These are phyloP conservation scores for Coniophora puteana DNA, from an alignment of 1,284 basidiomycete genomes.

Conservation along the genomic window DNA sequence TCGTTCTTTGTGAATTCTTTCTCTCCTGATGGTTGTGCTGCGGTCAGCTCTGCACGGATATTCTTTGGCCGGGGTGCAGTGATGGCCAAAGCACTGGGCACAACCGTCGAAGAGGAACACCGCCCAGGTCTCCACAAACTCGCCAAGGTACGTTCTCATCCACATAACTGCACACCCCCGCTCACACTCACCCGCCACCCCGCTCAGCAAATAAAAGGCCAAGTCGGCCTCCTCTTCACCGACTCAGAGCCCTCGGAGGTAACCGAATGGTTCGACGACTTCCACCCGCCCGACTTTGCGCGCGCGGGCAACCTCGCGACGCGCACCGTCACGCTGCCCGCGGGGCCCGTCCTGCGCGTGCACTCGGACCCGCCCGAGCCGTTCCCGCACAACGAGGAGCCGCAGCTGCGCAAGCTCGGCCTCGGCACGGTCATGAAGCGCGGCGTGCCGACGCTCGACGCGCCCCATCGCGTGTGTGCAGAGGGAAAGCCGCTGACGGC, in stretches of 20 bases:
- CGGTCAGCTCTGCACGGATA: constrained; percentile 75
- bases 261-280: constrained; percentile 92
- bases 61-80: constrained; percentile 93
- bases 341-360: constrained; percentile 67
- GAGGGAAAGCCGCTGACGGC: constrained; percentile 76
- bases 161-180: constrained; percentile 2
- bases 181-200: constrained; percentile 8
- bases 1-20: constrained; percentile 7
- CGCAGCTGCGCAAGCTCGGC: constrained; percentile 90
- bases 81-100: constrained; percentile 95
- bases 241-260: constrained; percentile 87
- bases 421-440: constrained; percentile 81
- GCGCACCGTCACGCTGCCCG: constrained; percentile 74
- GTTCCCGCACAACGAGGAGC: constrained; percentile 96
- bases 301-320: constrained; percentile 82
- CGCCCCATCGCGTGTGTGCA: constrained; percentile 83
- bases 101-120: constrained; percentile 85
- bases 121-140: constrained; percentile 78
- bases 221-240: constrained; percentile 92
- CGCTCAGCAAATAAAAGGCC: constrained; percentile 85
- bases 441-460: constrained; percentile 85
- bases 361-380: constrained; percentile 77
- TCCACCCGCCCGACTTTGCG: constrained; percentile 88
- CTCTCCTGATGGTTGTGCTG: constrained; percentile 7
- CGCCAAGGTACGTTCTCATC: constrained; percentile 56